These are phyloP conservation scores for Uronychia setigera DNA, from an alignment of 73 alveolate species.

Conservation along the genomic window DNA sequence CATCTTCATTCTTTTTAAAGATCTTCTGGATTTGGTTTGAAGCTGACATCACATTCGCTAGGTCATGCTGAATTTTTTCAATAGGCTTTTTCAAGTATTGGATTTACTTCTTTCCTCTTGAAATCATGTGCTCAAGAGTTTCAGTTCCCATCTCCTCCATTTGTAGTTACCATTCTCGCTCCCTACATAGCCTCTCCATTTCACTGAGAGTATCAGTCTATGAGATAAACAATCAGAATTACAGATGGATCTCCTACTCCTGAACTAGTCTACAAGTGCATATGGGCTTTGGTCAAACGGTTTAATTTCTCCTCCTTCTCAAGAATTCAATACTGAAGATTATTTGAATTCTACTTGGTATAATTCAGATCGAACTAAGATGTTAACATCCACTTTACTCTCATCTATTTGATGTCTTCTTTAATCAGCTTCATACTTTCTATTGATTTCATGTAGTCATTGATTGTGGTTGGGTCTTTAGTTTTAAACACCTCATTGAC, in stretches of 20 bases:
- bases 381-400: not conserved
- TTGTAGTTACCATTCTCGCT: conserved; percentile 1
- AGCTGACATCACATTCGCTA: not conserved
- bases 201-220: not conserved
- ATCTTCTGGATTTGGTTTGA: not conserved
- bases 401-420: conserved; percentile 15
- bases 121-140: conserved; percentile 10
- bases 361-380: conserved; percentile 1
- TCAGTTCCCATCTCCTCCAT: conserved; percentile 39
- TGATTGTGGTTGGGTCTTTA: conserved; percentile 25
- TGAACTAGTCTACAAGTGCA: too few relatives aligned
- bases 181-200: not conserved
- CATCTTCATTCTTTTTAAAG: not conserved
- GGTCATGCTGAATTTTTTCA: not conserved
- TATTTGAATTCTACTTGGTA: conserved; percentile 1
- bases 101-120: conserved; percentile 3
- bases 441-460: conserved; percentile 25
- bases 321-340: not conserved
- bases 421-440: conserved; percentile 24
- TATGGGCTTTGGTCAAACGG: not conserved
- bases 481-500: conserved; percentile 32
- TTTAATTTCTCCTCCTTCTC: not conserved
- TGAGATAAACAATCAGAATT: too few relatives aligned
- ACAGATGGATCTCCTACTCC: too few relatives aligned
- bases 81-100: conserved; percentile 18